Evolutionary conservation across 352 stramenopile species (phyloP), one percentile per base, ranked within the genome.

Genomic region (Aphanomyces stellatus): DNA sequence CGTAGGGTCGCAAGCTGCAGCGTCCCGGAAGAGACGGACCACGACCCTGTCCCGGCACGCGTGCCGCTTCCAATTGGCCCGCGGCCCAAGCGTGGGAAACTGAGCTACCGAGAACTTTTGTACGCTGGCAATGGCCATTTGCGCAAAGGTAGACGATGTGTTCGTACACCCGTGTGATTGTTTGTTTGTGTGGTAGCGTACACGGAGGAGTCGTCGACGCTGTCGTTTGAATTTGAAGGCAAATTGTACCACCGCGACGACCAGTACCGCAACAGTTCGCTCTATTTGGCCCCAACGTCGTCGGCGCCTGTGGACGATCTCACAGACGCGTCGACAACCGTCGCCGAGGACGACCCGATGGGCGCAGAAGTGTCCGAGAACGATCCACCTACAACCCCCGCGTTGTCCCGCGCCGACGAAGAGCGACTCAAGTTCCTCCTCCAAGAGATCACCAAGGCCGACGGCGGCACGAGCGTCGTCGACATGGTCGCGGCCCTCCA

Each of bases 81-180:
- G 22, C 67, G 60, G 8, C 22, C 35, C 3, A 85, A 81, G 46
- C 74, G 81, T 28, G 83, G 83, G 19, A 94, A 92, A 42, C 72
- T 94, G 27, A 92, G 83, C 53, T 94, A 92, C 65, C 81, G 83
- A 17, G 85, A 94, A 30, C 68, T 94, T 19, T 64, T 94, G 3
- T 94, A 89, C 64, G 85, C 78, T 0, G 88, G 81, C 49, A 92
- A 85, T 0, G 85, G 85, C 1, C 85, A 93, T 25, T 53, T 94
- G 19, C 80, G 83, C 22, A 94, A 94, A 67, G 34, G 46, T 53
- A 53, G 4, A 5, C 31, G 30, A 42, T 24, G 8, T 25, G 53
- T 24, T 40, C 8, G 8, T 10, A 48, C 6, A 15, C 6, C 13
- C 8, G 25, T 35, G 11, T 17, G 13, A 24, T 22, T 15, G 53